A percentile compares a stretch with the other conserved stretches of the same genome.
Conservation (phyloP, 306 rosid species). For the Pyrus communis region DNA sequence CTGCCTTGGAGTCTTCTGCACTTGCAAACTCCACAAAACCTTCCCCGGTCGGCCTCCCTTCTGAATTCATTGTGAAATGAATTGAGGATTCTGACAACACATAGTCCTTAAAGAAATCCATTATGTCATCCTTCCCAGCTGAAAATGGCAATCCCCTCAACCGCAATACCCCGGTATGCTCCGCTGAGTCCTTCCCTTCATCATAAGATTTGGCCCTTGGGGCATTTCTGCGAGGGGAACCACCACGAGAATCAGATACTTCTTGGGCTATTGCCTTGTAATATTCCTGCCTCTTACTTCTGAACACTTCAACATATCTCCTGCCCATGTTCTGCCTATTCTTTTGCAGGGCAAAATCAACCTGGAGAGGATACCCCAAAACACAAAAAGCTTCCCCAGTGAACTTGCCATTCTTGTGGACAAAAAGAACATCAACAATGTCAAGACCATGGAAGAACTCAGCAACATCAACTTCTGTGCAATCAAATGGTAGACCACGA, state of each 20-base stretch:
- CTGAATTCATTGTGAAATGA: constrained; percentile 65
- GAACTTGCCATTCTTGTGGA: constrained; percentile 77
- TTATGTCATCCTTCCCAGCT: constrained; percentile 73
- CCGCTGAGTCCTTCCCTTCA: constrained; percentile 79
- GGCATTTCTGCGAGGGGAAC: constrained; percentile 65
- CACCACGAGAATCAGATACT: constrained; percentile 59
- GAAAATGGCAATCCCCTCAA: constrained; percentile 88
- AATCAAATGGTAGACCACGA: constrained; percentile 91
- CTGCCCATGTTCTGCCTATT: constrained; percentile 86
- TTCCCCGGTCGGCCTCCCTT: constrained; percentile 97
- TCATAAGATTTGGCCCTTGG: constrained; percentile 64
- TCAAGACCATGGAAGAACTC: constrained; percentile 94
- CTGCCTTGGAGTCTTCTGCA: constrained; percentile 76
- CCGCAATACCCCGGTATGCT: constrained; percentile 80
- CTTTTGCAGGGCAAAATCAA: constrained; percentile 86
- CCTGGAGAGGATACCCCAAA: constrained; percentile 86
- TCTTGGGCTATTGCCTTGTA: constrained; percentile 84
- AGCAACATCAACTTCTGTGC: constrained; percentile 79
- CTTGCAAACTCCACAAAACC: constrained; percentile 78
- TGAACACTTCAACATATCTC: constrained; percentile 87
- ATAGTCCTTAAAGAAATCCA: constrained; percentile 70
- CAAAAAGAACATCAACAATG: constrained; percentile 80
- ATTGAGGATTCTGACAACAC: constrained; percentile 48
- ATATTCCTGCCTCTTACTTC: constrained; percentile 95
- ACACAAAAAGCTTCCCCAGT: constrained; percentile 90